These are phyloP conservation scores for Phytophthora vignae DNA, from an alignment of 352 stramenopile genomes.

Conservation along the genomic window DNA sequence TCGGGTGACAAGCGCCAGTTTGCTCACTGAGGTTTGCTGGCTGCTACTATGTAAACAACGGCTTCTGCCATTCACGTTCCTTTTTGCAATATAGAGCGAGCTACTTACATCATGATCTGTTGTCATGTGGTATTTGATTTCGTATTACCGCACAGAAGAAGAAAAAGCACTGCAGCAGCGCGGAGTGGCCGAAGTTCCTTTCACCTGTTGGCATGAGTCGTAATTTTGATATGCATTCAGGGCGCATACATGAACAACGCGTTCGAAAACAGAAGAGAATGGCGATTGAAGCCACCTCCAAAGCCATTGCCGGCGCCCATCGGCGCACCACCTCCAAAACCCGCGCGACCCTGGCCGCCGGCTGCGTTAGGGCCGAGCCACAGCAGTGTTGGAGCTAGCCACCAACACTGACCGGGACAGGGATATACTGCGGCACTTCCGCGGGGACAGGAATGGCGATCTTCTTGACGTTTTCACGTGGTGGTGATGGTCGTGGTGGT, in stretches of 20 bases:
- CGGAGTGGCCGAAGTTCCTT: too few relatives aligned
- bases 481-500: conserved; percentile 1
- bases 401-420: conserved; percentile 30
- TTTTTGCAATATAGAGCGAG: conserved; percentile 44
- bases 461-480: conserved; percentile 31
- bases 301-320: neutral
- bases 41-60: conserved; percentile 39
- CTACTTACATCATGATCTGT: too few relatives aligned
- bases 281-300: neutral
- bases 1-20: conserved; percentile 96
- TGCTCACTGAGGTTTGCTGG: conserved; percentile 47
- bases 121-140: too few relatives aligned
- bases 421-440: conserved; percentile 21
- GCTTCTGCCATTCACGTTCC: conserved; percentile 28
- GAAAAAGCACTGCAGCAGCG: too few relatives aligned
- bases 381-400: conserved; percentile 31
- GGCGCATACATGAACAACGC: too few relatives aligned
- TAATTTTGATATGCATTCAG: too few relatives aligned
- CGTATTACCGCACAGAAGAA: too few relatives aligned
- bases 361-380: too few relatives aligned
- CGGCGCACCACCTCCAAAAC: neutral
- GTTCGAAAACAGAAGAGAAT: too few relatives aligned
- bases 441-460: conserved; percentile 23
- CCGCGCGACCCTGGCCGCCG: too few relatives aligned
- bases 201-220: too few relatives aligned